Evolutionary conservation across 345 rosid genomes (phyloP), one percentile per base, ranked within the genome.

Genomic region (Dimocarpus longan): DNA sequence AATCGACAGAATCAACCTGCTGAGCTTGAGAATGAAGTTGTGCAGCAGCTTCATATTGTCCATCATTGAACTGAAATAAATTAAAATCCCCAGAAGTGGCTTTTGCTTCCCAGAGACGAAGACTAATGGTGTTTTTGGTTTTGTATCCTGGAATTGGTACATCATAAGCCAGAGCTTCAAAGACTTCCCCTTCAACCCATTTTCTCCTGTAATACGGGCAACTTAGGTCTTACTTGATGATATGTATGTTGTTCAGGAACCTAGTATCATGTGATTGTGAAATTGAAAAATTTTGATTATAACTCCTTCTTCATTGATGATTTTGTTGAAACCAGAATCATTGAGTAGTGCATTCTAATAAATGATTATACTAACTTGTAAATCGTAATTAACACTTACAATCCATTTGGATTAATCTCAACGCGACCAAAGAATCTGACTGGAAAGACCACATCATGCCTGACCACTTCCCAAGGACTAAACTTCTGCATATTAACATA

Each of bases 91-190:
- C 84, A 3, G 95, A 85, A 79, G 89, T 79, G 79, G 92, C 97
- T 87, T 87, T 93, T 82, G 99, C 98, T 82, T 95, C 98, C 99
- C 99, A 95, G 71, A 95, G 91, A 60, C 99, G 99, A 82, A 95
- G 99, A 88, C 98, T 93, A 40, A 88, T 95, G 12, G 99, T 95
- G 77, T 93, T 95, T 88, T 90, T 95, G 63, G 98, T 95, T 86
- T 88, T 93, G 83, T 89, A 91, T 64, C 98, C 98, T 9, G 98
- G 98, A 84, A 95, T 91, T 13, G 98, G 98, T 74, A 92, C 97
- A 82, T 95, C 98, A 87, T 92, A 95, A 24, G 98, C 98, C 67
- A 95, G 87, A 76, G 98, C 98, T 85, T 91, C 97, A 78, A 93
- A 75, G 78, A 89, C 88, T 80, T 95, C 97, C 68, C 98, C 98